Conservation (phyloP, 1,139 yeast genomes). For the Blastobotrys petasosporus region DNA sequence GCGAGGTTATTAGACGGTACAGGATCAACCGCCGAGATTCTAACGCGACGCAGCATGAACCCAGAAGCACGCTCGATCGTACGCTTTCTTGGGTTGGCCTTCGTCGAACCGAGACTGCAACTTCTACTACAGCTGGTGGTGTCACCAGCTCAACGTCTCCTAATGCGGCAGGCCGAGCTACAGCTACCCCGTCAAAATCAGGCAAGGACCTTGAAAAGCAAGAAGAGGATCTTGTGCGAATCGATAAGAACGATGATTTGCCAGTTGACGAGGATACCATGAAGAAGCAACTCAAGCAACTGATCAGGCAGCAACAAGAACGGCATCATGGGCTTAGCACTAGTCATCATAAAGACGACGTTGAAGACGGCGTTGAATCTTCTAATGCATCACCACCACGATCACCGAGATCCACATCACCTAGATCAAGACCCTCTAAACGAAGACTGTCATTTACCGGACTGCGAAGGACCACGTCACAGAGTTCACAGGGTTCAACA, state of each 20-base stretch:
- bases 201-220: conserved; percentile 25
- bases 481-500: no score
- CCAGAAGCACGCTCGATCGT: conserved; percentile 4
- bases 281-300: conserved; percentile 21
- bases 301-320: conserved; percentile 17
- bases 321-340: neutral
- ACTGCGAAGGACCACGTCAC: no score
- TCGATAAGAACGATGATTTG: conserved; percentile 14
- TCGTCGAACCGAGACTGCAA: conserved; percentile 7
- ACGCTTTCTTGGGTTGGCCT: conserved; percentile 28
- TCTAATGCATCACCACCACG: neutral
- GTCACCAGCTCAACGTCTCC: neutral
- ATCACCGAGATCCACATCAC: neutral
- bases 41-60: conserved; percentile 8
- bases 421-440: neutral
- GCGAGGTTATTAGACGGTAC: conserved; percentile 83
- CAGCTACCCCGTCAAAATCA: neutral
- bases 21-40: conserved; percentile 46
- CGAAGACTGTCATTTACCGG: no score
- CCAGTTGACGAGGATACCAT: conserved; percentile 23
- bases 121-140: neutral
- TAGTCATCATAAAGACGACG: neutral
- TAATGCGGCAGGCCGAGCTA: conserved; percentile 2
- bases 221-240: conserved; percentile 24
- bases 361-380: neutral